phyloP scores from a whole-genome alignment of 495 filamentous ascomycete genomes.

The Hypoxylon cercidicola region DNA sequence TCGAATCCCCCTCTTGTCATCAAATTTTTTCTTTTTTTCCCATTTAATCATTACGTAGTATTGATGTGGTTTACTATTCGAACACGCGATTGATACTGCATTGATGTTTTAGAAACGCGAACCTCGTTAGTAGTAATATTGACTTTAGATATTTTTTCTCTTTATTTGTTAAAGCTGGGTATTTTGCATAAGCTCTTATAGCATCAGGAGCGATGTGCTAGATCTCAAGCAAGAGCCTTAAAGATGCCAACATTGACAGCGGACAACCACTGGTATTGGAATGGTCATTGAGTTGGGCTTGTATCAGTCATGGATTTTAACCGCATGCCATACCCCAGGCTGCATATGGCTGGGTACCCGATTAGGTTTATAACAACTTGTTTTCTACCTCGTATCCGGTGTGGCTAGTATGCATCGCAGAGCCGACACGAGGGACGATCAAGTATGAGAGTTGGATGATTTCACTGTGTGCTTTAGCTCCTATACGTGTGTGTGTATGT shows the following conservation, averaged over 20 bases:
- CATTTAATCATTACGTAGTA: not conserved
- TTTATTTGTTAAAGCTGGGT: too few relatives aligned
- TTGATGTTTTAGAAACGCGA: too few relatives aligned
- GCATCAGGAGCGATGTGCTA: too few relatives aligned
- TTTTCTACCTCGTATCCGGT: constrained; percentile 29
- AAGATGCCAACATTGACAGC: not conserved
- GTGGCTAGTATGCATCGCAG: not conserved
- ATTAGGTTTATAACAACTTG: constrained; percentile 25
- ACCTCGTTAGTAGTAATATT: too few relatives aligned
- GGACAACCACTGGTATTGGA: not conserved
- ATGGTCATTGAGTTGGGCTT: constrained; percentile 1
- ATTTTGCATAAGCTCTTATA: too few relatives aligned
- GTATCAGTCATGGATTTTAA: constrained; percentile 1
- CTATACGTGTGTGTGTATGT: too few relatives aligned
- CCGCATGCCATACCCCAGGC: constrained; percentile 4
- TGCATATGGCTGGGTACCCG: constrained; percentile 2
- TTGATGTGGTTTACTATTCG: too few relatives aligned
- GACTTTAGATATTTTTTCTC: too few relatives aligned
- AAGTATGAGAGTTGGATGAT: not conserved
- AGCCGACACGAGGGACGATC: not conserved
- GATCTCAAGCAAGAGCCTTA: not conserved
- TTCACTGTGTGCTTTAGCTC: not conserved
- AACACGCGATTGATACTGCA: too few relatives aligned
- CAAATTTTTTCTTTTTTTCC: constrained; percentile 5
- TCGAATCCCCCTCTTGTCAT: constrained; percentile 36